A percentile compares a stretch with the other conserved stretches of the same genome.
These are phyloP conservation scores for Volvox carteri DNA, from an alignment of 163 green algal genomes.

Conservation along the genomic window DNA sequence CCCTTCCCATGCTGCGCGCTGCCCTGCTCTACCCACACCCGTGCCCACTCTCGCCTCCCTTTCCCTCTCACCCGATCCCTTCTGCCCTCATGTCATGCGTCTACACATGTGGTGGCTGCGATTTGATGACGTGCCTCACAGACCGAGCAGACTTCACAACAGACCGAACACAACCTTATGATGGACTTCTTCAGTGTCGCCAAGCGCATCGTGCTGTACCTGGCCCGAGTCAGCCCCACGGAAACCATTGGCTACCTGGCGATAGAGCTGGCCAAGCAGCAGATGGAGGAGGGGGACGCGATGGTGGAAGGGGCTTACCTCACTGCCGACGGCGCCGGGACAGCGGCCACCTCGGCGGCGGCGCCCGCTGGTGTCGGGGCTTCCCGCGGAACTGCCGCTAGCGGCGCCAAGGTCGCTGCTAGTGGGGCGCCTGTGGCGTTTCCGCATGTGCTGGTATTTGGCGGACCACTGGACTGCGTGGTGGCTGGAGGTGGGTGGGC, in stretches of 20 bases:
- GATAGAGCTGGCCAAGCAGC: conserved; percentile 81
- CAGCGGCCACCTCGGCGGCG: too few relatives aligned
- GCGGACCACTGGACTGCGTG: conserved; percentile 17
- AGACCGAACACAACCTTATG: conserved; percentile 58
- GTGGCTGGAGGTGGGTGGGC: conserved; percentile 34
- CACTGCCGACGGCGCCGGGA: too few relatives aligned
- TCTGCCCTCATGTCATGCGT: too few relatives aligned
- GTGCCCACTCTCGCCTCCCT: too few relatives aligned
- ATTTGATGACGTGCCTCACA: too few relatives aligned
- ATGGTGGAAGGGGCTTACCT: background rate
- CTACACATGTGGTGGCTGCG: too few relatives aligned
- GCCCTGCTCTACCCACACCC: too few relatives aligned
- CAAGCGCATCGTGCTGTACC: conserved; percentile 90
- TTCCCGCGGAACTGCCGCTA: background rate
- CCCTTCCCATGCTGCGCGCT: too few relatives aligned
- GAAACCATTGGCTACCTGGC: conserved; percentile 92
- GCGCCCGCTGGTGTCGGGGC: background rate
- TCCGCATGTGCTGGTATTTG: conserved; percentile 20
- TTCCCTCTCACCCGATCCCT: too few relatives aligned
- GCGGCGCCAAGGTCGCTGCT: background rate
- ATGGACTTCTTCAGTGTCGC: conserved; percentile 80
- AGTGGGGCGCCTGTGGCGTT: background rate
- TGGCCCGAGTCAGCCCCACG: conserved; percentile 85
- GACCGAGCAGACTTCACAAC: too few relatives aligned
- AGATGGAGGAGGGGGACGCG: conserved; percentile 62